Conservation (phyloP, 2,329 filamentous ascomycete genomes). For the Alternaria sp. region DNA sequence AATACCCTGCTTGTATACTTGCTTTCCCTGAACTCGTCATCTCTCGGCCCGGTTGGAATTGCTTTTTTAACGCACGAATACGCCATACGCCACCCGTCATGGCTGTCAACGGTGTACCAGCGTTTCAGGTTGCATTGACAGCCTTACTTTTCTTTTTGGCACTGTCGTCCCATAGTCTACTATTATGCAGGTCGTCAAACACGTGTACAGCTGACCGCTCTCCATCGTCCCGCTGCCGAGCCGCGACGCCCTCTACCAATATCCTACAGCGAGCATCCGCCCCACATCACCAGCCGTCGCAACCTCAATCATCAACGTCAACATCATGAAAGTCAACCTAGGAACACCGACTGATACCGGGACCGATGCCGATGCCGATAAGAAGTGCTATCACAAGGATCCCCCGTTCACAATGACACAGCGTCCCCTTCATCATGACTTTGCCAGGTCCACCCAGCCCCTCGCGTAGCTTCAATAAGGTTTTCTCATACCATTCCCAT, state of each 20-base stretch:
- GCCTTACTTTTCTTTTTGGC: neutral
- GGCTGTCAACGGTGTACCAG: neutral
- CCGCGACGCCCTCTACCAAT: neutral
- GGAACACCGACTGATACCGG: neutral
- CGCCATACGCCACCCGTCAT: neutral
- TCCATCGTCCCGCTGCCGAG: neutral
- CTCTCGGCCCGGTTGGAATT: neutral
- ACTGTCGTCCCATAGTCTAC: neutral
- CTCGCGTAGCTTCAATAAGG: neutral
- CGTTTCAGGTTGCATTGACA: slow-evolving; percentile 1
- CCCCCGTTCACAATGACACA: slow-evolving; percentile 5
- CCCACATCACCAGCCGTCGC: neutral
- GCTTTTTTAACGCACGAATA: neutral
- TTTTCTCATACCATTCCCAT: slow-evolving; percentile 2
- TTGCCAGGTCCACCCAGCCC: neutral
- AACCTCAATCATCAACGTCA: slow-evolving; percentile 1
- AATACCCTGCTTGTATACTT: neutral
- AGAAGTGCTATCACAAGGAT: neutral
- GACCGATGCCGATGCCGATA: slow-evolving; percentile 1
- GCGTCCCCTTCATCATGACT: neutral
- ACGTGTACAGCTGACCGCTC: slow-evolving; percentile 3
- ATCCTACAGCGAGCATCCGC: neutral
- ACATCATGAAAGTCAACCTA: neutral
- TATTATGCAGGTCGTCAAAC: neutral
- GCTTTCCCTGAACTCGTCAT: slow-evolving; percentile 2